Evolutionary conservation across 495 filamentous ascomycete species (phyloP).

Genomic region (Lasiosphaeris hirsuta): DNA sequence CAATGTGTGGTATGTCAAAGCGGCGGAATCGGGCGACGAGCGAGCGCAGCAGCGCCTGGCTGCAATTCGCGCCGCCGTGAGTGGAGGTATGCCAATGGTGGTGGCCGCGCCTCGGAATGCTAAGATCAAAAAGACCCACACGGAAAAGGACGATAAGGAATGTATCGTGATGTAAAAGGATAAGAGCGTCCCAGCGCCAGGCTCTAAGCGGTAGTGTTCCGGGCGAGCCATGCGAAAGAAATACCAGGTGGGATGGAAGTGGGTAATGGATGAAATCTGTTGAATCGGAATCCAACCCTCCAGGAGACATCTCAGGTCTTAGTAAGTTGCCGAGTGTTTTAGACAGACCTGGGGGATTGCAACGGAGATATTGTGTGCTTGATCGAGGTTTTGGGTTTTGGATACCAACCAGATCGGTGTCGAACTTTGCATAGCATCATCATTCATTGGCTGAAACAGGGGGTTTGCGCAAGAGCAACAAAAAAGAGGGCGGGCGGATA

Average conservation of each 20-base stretch:
- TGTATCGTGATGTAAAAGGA: constrained; percentile 56
- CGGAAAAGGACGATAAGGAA: constrained; percentile 51
- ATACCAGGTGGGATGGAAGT: neutral
- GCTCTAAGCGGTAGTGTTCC: neutral
- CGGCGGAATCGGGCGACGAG: constrained; percentile 88
- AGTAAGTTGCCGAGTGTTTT: neutral
- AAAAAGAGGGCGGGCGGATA: neutral
- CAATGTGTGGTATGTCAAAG: constrained; percentile 97
- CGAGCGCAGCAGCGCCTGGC: constrained; percentile 81
- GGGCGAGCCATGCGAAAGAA: neutral
- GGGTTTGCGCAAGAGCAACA: neutral
- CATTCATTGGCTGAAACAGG: no score
- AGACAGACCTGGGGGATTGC: neutral
- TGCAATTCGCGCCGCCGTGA: constrained; percentile 80
- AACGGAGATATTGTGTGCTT: neutral
- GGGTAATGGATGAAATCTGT: constrained; percentile 12
- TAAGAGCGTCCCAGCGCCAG: neutral
- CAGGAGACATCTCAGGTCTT: constrained; percentile 4
- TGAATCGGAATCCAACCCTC: constrained; percentile 1
- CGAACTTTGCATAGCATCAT: constrained; percentile 3
- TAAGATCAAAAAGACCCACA: constrained; percentile 48
- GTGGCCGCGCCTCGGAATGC: constrained; percentile 45
- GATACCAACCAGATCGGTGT: constrained; percentile 6
- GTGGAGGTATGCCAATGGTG: constrained; percentile 61
- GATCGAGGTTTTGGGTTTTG: constrained; percentile 12